Base-by-base conservation (phyloP, 495 filamentous ascomycete species). In the Pyrenopolyporus hunteri region DNA sequence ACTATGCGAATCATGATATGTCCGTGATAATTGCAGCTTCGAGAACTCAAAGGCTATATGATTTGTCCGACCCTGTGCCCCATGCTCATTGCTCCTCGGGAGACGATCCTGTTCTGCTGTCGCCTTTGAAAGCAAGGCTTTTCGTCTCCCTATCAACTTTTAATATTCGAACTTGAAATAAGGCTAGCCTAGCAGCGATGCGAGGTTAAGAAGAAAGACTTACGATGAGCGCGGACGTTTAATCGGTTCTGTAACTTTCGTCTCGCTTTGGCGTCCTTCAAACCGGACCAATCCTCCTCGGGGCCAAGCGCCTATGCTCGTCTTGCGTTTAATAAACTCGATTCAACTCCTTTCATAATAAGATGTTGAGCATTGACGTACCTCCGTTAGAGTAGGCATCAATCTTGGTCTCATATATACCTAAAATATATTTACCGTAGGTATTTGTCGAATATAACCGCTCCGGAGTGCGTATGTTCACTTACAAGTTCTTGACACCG, bases 221-320 rank as follows among this genome's bases (percentile, higher is more conserved):
- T 59, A 72, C 69, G 54, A 40, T 65, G 55, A 22, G 59, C 65
- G 54, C 70, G 66, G 39, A 67, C 61, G 55, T 70, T 68, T 19
- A 73, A 51, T 17, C 67, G 49, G 48, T 66, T 73, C 40, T 73
- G 69, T 39, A 70, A 50, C 50, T 63, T 69, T 46, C 68, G 69
- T 59, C 71, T 57, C 17, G 44, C 57, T 31, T 55, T 55, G 9
- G 67, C 58, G 51, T 64, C 61, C 22, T 64, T 56, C 5, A 69
- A 39, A 8, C 70, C 70, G 13, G 64, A 67, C 71, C 71, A 74
- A 46, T 74, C 70, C 14, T 74, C 70, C 19, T 68, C 63, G 13
- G 60, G 46, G 33, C 50, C 49, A 13, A 64, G 50, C 10, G 57
- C 65, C 63, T 69, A 37, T 13, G 31, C 20, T 17, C 39, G 36